A percentile compares a stretch with the other conserved stretches of the same genome.
phyloP scores from a whole-genome alignment of 257 asterid genomes.

The Striga asiatica region DNA sequence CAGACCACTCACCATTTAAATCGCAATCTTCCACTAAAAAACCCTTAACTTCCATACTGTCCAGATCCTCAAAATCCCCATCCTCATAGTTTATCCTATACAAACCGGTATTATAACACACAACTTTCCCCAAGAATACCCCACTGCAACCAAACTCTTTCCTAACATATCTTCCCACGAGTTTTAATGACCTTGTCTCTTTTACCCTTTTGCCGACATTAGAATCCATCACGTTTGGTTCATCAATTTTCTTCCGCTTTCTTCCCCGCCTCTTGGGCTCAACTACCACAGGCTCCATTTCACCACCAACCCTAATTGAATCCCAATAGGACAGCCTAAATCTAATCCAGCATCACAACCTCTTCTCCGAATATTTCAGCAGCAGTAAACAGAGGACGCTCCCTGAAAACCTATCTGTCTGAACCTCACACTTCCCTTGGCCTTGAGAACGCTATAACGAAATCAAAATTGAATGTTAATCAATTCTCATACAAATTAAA shows the following conservation, averaged over 20 bases:
- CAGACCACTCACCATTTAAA: slow-evolving; percentile 46
- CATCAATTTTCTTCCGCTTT: slow-evolving; percentile 52
- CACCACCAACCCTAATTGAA: slow-evolving; percentile 11
- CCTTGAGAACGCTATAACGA: no score
- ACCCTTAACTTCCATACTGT: slow-evolving; percentile 32
- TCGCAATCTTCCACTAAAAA: slow-evolving; percentile 44
- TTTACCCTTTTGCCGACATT: slow-evolving; percentile 31
- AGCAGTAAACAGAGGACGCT: no score
- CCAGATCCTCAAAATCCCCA: slow-evolving; percentile 74
- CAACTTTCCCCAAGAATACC: slow-evolving; percentile 50
- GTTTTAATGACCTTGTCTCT: slow-evolving; percentile 32
- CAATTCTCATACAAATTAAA: no score
- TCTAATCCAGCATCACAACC: no score
- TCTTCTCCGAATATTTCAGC: no score
- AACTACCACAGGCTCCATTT: slow-evolving; percentile 36
- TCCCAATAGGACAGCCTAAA: no score
- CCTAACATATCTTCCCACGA: slow-evolving; percentile 57
- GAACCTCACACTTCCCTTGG: no score
- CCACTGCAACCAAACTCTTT: slow-evolving; percentile 60
- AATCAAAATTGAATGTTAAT: no score
- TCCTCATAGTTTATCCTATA: slow-evolving; percentile 68
- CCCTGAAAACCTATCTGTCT: no score
- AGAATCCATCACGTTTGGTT: slow-evolving; percentile 25
- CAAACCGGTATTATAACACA: slow-evolving; percentile 41
- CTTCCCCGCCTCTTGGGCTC: slow-evolving; percentile 46